phyloP scores from a whole-genome alignment of 805 yeast species.

The Jamesozyma gamospora region DNA sequence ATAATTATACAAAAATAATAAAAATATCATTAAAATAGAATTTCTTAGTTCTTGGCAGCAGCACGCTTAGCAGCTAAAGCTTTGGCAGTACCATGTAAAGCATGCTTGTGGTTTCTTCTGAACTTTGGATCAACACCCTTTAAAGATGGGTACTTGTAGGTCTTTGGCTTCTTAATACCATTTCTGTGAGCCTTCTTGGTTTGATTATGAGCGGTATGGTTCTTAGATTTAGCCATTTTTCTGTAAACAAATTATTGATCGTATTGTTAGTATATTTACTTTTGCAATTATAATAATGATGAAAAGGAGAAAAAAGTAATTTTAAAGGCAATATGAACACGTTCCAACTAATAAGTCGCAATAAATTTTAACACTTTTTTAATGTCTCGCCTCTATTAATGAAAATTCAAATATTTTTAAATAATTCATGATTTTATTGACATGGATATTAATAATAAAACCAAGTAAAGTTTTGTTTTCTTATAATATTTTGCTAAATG shows the following conservation, averaged over 20 bases:
- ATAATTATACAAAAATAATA: constrained; percentile 3
- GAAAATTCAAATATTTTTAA: too few species aligned
- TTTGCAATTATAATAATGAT: too few species aligned
- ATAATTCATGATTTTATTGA: too few species aligned
- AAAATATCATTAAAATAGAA: neutral
- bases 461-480: too few species aligned
- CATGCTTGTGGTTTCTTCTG: constrained; percentile 98
- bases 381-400: too few species aligned
- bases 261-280: neutral
- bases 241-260: constrained; percentile 3
- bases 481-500: too few species aligned
- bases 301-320: too few species aligned
- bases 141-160: constrained; percentile 95
- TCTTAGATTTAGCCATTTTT: constrained; percentile 96
- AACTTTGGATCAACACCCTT: constrained; percentile 99
- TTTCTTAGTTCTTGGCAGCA: constrained; percentile 25
- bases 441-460: too few species aligned
- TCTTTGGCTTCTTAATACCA: constrained; percentile 99
- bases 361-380: too few species aligned
- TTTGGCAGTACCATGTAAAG: constrained; percentile 95
- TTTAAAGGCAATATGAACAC: too few species aligned
- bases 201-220: constrained; percentile 99
- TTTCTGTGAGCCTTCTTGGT: constrained; percentile 99
- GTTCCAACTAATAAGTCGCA: too few species aligned
- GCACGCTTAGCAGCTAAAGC: constrained; percentile 79